Conservation (phyloP, 1,139 yeast genomes). For the Sugiyamaella sp. region DNA sequence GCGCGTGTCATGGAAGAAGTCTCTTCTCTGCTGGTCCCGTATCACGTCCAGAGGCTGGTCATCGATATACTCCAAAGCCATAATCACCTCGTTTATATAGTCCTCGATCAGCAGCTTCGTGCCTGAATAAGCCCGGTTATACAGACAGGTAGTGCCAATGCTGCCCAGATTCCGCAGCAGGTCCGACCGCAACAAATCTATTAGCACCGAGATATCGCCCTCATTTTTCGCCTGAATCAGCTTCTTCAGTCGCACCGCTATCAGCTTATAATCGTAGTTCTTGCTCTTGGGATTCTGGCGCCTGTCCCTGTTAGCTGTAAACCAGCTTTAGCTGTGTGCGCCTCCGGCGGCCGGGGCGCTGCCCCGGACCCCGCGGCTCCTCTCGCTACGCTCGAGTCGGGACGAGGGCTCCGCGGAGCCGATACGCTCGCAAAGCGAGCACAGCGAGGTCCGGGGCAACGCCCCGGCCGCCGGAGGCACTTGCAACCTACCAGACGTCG, state of each 20-base stretch:
- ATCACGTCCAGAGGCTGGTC: constrained; percentile 25
- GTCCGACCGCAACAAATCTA: constrained; percentile 79
- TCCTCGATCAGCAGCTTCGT: constrained; percentile 88
- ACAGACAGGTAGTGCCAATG: constrained; percentile 75
- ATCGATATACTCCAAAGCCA: constrained; percentile 61
- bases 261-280: constrained; percentile 81
- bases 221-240: constrained; percentile 63
- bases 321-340: not conserved
- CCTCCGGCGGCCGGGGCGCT: constrained; percentile 3
- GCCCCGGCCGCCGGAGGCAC: not conserved
- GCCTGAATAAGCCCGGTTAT: constrained; percentile 82
- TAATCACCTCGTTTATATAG: constrained; percentile 73
- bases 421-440: not conserved
- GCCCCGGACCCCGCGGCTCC: not conserved
- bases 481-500: constrained; percentile 40
- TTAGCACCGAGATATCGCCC: constrained; percentile 60
- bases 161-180: constrained; percentile 90
- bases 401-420: not conserved
- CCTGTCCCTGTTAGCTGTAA: constrained; percentile 48
- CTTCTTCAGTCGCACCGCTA: constrained; percentile 69
- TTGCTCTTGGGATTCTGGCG: constrained; percentile 81
- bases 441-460: not conserved
- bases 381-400: not conserved
- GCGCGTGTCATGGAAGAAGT: constrained; percentile 87
- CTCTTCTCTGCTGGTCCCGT: constrained; percentile 60